Base-by-base conservation (phyloP, 257 asterid genomes). In the Nicotiana attenuata region DNA sequence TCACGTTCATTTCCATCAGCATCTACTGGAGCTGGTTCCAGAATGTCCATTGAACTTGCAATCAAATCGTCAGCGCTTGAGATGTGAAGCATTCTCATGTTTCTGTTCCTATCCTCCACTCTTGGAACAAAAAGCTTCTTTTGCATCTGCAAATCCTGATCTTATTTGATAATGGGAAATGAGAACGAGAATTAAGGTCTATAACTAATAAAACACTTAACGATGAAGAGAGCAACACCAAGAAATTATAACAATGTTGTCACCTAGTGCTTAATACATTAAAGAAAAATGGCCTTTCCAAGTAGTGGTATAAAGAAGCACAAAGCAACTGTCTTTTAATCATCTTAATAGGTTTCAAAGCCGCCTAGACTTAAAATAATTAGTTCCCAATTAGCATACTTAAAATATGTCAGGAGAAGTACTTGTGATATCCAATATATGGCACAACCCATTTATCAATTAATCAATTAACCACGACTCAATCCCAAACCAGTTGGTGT, bases 111-210 rank as follows among this genome's bases (percentile, higher is more conserved):
- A 91, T 96, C 97, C 88, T 96, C 99, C 63, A 96, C 94, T 64
- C 97, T 88, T 60, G 98, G 99, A 82, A 96, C 98, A 81, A 94
- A 96, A 28, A 94, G 93, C 91, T 90, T 93, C 90, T 94, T 96
- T 82, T 81, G 81, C 67, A 77, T 88, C 92, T 87, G 93, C 76
- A 77, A 76, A 83, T 81, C 81, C 63, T 83, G 91, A 85, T 90
- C 96, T 92, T 86, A 86, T 85, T 47, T 80, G 85, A 89, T 17
- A 89, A 85, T 5, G 6, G 28, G 45, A 57, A 82, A 84, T 68
- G 79, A 82, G 85, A 69, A 80, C 63, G 55, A 17, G 61, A 53
- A 9, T 47, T 65, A 38, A 22, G 55, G 61, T 41, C 82, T 28
- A 17, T 65, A 53, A 73, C 56, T 47, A 56, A 17, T 3, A 20